Percentiles rank a stretch among this genome's conserved stretches.
phyloP scores from a whole-genome alignment of 768 basidiomycete species.

The Xerocomellus intermedius region DNA sequence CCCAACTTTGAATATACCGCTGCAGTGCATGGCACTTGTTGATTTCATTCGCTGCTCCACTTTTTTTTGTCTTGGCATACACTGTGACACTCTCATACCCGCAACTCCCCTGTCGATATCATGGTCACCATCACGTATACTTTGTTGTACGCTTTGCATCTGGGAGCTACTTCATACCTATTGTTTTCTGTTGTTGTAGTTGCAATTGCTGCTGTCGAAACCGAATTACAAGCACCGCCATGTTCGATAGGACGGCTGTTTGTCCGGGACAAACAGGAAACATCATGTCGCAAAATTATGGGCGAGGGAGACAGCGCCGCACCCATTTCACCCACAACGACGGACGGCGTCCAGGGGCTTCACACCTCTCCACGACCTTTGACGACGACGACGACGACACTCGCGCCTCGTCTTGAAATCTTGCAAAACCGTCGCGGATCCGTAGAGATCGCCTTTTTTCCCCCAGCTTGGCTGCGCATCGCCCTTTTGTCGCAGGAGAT shows the following conservation, averaged over 20 bases:
- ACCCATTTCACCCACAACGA: conserved; percentile 26
- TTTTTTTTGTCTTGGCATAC: conserved; percentile 4
- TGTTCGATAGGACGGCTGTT: conserved; percentile 23
- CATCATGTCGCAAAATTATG: conserved; percentile 39
- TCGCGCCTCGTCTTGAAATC: conserved; percentile 50
- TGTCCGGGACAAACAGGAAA: conserved; percentile 34
- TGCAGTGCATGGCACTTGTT: conserved; percentile 38
- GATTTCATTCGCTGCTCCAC: conserved; percentile 8
- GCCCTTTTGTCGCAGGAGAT: background rate
- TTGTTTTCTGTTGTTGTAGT: conserved; percentile 4
- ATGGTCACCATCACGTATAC: conserved; percentile 3
- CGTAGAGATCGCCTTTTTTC: conserved; percentile 51
- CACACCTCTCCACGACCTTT: background rate
- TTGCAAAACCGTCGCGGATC: conserved; percentile 62
- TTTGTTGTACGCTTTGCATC: conserved; percentile 10
- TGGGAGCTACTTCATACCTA: background rate
- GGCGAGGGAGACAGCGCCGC: conserved; percentile 19
- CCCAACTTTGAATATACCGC: conserved; percentile 70
- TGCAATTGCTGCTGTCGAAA: background rate
- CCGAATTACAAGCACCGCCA: background rate
- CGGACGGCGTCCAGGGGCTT: conserved; percentile 10
- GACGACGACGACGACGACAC: conserved; percentile 1
- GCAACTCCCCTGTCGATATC: conserved; percentile 4
- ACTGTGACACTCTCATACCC: conserved; percentile 17
- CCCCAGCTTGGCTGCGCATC: background rate